A percentile compares a stretch with the other conserved stretches of the same genome.
Evolutionary conservation across 208 protist species (phyloP).

Genomic region (Trypanosoma vivax): DNA sequence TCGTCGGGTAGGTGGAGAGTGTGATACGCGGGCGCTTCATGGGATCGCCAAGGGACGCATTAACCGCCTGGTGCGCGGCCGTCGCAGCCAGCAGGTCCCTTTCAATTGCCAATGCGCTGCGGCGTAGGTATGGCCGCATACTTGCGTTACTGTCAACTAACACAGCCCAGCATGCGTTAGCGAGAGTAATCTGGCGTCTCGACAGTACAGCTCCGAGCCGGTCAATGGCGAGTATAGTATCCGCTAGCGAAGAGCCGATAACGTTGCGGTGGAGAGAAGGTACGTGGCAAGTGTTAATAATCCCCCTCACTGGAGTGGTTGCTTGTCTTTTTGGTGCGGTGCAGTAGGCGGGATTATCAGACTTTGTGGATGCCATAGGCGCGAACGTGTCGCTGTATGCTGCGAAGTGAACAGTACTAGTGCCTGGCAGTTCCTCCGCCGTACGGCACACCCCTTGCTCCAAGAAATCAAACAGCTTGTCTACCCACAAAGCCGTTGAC

Average conservation of each 20-base stretch:
- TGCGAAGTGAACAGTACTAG: too few relatives aligned
- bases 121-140: conserved; percentile 20
- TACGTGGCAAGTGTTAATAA: background rate
- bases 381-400: too few relatives aligned
- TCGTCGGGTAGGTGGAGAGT: conserved; percentile 11
- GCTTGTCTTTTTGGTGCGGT: too few relatives aligned
- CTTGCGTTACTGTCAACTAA: conserved; percentile 42
- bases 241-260: conserved; percentile 48
- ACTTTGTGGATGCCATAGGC: too few relatives aligned
- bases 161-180: conserved; percentile 60
- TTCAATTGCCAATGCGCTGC: conserved; percentile 46
- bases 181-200: conserved; percentile 42
- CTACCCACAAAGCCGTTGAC: conserved; percentile 1
- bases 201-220: conserved; percentile 57
- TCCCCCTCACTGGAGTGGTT: background rate
- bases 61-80: conserved; percentile 32
- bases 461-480: conserved; percentile 11
- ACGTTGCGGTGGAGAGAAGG: conserved; percentile 34
- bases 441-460: conserved; percentile 1
- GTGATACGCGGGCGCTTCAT: conserved; percentile 6
- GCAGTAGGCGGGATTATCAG: too few relatives aligned
- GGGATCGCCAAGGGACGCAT: conserved; percentile 13
- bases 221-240: conserved; percentile 51
- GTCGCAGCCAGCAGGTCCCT: conserved; percentile 50
- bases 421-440: background rate